These are phyloP conservation scores for Rossbeevera mucosa DNA, from an alignment of 768 basidiomycete genomes.

Conservation along the genomic window DNA sequence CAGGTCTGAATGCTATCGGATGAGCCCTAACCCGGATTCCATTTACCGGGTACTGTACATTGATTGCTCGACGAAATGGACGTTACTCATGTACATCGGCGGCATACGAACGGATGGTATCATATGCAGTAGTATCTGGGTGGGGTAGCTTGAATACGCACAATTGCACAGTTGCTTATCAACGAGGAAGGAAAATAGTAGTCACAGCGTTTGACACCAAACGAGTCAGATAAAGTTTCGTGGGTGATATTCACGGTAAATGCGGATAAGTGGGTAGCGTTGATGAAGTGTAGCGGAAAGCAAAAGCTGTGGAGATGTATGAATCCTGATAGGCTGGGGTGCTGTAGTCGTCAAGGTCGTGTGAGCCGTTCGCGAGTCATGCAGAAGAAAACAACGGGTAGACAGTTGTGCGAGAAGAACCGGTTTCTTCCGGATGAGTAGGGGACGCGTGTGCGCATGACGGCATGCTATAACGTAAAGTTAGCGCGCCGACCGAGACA, in stretches of 20 bases:
- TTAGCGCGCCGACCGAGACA: neutral
- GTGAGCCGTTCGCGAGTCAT: neutral
- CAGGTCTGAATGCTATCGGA: slow-evolving; percentile 14
- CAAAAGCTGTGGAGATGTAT: slow-evolving; percentile 19
- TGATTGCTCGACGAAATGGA: neutral
- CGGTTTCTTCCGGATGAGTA: slow-evolving; percentile 14
- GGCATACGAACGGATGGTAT: neutral
- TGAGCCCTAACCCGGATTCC: neutral
- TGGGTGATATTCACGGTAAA: neutral
- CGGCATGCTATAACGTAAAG: slow-evolving; percentile 1
- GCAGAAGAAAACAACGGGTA: neutral
- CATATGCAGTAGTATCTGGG: neutral
- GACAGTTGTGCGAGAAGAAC: slow-evolving; percentile 2
- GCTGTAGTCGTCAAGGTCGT: slow-evolving; percentile 10
- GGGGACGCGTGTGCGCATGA: neutral
- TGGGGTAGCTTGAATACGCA: neutral
- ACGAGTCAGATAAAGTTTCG: neutral
- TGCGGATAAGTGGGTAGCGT: neutral
- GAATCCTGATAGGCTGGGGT: neutral
- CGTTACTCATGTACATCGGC: neutral
- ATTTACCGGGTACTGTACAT: neutral
- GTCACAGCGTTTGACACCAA: neutral
- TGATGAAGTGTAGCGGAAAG: slow-evolving; percentile 1
- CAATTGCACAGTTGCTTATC: too few relatives aligned
- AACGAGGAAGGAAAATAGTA: too few relatives aligned